Conservation (phyloP, 192 early-diverging fungal species). For the Linnemannia elongata region DNA sequence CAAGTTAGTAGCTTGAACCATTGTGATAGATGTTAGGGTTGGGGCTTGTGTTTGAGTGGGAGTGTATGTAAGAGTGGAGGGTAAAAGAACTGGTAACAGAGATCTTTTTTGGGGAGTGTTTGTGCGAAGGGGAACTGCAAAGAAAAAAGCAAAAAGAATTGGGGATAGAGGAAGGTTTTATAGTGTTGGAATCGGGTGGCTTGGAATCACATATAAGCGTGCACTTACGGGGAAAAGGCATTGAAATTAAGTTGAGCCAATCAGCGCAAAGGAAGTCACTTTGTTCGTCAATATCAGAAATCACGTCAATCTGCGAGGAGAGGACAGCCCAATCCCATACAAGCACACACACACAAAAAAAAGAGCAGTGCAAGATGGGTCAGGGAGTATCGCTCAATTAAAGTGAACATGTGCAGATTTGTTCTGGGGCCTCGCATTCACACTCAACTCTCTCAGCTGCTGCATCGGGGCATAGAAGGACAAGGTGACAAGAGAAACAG, state of each 20-base stretch:
- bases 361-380: not conserved
- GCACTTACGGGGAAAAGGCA: not conserved
- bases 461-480: not conserved
- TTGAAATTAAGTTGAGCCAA: not conserved
- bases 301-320: not conserved
- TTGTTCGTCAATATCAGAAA: not conserved
- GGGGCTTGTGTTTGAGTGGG: conserved; percentile 9
- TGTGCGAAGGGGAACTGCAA: conserved; percentile 42
- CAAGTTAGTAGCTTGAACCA: conserved; percentile 58
- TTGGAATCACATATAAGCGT: not conserved
- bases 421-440: not conserved
- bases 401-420: not conserved
- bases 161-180: conserved; percentile 22
- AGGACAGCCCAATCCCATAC: not conserved
- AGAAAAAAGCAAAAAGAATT: conserved; percentile 37
- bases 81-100: conserved; percentile 56
- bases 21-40: conserved; percentile 27
- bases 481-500: not conserved
- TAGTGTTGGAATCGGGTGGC: not conserved
- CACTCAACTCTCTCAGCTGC: not conserved
- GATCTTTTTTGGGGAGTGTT: conserved; percentile 50
- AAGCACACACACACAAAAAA: not conserved
- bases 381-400: not conserved
- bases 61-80: not conserved
- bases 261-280: not conserved